Evolutionary conservation across 257 asterid genomes (phyloP).

Genomic region (Rehmannia glutinosa): DNA sequence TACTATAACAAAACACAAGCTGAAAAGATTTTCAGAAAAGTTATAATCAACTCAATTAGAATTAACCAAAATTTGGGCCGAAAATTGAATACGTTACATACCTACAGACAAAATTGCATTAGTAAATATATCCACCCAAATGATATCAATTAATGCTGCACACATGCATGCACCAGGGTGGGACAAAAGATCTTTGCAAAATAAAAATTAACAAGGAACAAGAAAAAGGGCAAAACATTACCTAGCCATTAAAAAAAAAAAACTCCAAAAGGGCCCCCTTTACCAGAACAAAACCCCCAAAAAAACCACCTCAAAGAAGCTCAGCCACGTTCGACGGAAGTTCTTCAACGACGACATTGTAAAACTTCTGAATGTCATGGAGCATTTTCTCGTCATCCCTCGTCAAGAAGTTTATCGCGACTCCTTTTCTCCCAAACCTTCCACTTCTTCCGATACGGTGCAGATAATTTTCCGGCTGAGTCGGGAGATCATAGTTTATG

Average conservation of each 20-base stretch:
- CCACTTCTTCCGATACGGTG: conserved; percentile 83
- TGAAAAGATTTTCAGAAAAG: no score
- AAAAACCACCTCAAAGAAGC: conserved; percentile 40
- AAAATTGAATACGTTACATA: conserved; percentile 22
- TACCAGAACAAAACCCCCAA: not conserved
- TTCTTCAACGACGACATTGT: conserved; percentile 65
- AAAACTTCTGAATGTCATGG: conserved; percentile 65
- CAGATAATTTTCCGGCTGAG: conserved; percentile 78
- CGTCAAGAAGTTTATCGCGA: conserved; percentile 62
- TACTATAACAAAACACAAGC: no score
- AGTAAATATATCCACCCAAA: conserved; percentile 26
- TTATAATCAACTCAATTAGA: not conserved
- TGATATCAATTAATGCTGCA: not conserved
- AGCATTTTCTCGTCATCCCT: conserved; percentile 69
- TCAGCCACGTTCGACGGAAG: conserved; percentile 74
- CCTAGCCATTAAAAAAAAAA: not conserved
- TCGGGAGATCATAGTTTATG: conserved; percentile 69
- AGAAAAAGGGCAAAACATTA: not conserved
- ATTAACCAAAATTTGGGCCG: conserved; percentile 18
- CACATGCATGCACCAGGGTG: conserved; percentile 14
- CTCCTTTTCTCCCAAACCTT: conserved; percentile 77
- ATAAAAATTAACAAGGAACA: conserved; percentile 13
- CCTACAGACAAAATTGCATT: conserved; percentile 39
- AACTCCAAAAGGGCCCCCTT: not conserved
- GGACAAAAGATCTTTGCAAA: conserved; percentile 13